These are phyloP conservation scores for Tolypocladium paradoxum DNA, from an alignment of 2,329 filamentous ascomycete genomes.

Conservation along the genomic window DNA sequence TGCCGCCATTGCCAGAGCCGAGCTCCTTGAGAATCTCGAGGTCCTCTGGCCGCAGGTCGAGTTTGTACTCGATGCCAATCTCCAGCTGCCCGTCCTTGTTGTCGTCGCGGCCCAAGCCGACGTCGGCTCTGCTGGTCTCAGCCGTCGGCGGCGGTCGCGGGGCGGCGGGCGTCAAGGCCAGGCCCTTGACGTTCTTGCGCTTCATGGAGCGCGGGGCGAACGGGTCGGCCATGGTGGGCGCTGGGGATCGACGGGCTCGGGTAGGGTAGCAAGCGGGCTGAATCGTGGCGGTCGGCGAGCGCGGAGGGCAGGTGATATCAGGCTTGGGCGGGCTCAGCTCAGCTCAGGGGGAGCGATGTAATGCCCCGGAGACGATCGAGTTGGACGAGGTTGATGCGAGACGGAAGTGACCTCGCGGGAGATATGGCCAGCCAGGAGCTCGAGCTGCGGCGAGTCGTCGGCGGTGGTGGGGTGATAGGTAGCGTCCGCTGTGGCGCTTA, in stretches of 20 bases:
- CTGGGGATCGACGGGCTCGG: background rate
- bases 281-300: background rate
- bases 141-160: constrained; percentile 63
- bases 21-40: constrained; percentile 88
- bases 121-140: constrained; percentile 55
- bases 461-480: background rate
- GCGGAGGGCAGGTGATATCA: background rate
- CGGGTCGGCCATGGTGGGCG: constrained; percentile 44
- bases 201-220: constrained; percentile 77
- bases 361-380: background rate
- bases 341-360: background rate
- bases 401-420: background rate
- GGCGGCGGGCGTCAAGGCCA: constrained; percentile 71
- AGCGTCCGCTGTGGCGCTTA: constrained; percentile 1
- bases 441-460: background rate
- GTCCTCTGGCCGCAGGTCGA: constrained; percentile 86
- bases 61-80: constrained; percentile 93
- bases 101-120: constrained; percentile 48
- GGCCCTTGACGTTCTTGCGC: constrained; percentile 97
- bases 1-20: constrained; percentile 91
- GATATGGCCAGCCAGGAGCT: background rate
- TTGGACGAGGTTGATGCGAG: background rate
- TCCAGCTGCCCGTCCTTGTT: constrained; percentile 59
- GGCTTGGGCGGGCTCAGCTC: background rate
- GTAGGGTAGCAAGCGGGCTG: background rate